phyloP scores from a whole-genome alignment of 2,329 filamentous ascomycete genomes.

The Chaetomium olivaceum region DNA sequence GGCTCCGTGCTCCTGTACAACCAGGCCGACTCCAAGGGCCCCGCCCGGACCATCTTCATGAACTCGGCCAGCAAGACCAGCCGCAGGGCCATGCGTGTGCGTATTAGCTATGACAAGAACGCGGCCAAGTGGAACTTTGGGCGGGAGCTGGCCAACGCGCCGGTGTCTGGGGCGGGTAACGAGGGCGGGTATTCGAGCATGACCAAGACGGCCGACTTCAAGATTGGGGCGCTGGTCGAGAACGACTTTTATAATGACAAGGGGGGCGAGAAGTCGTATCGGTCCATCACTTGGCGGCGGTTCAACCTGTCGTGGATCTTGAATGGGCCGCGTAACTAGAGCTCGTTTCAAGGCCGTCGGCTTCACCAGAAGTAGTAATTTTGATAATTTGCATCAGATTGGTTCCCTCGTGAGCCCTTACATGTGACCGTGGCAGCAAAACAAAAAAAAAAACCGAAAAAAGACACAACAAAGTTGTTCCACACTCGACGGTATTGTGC shows the following conservation, averaged over 20 bases:
- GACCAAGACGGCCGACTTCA: slow-evolving; percentile 28
- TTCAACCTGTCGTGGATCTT: slow-evolving; percentile 29
- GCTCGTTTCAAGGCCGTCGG: neutral
- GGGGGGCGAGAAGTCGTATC: slow-evolving; percentile 11
- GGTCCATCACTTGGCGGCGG: slow-evolving; percentile 24
- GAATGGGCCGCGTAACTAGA: slow-evolving; percentile 20
- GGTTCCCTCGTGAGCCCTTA: no score
- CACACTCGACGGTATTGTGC: no score
- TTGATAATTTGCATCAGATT: neutral
- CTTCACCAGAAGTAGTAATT: neutral
- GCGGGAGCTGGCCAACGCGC: slow-evolving; percentile 24
- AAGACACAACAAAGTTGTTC: no score
- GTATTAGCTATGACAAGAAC: slow-evolving; percentile 30
- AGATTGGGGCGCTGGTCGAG: slow-evolving; percentile 30
- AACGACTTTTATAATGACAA: slow-evolving; percentile 26
- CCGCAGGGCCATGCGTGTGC: slow-evolving; percentile 25
- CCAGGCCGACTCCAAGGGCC: slow-evolving; percentile 18
- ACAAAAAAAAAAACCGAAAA: no score
- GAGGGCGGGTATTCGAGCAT: slow-evolving; percentile 32
- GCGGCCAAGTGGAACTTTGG: slow-evolving; percentile 27
- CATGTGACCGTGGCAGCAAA: no score
- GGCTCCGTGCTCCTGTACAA: slow-evolving; percentile 24
- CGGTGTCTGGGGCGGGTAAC: slow-evolving; percentile 21
- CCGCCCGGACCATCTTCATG: slow-evolving; percentile 28
- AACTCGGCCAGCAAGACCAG: slow-evolving; percentile 29